Base-by-base conservation (phyloP, 2,329 filamentous ascomycete genomes). In the Epichloe hybrida region DNA sequence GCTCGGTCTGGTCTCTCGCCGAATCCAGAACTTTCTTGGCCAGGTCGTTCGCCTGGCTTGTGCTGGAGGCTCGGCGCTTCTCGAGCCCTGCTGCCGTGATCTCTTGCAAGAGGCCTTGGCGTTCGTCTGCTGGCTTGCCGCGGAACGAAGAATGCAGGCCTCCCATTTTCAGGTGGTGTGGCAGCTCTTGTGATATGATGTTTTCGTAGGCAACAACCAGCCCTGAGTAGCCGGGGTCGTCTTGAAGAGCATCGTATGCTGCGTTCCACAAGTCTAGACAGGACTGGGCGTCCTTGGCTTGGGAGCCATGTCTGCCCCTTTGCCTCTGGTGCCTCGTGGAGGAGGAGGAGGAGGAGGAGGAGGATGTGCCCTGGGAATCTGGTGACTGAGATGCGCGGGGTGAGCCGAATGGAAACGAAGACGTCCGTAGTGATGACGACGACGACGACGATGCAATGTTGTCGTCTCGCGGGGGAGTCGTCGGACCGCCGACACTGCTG, bases 191-290 rank as follows among this genome's bases (percentile, higher is more conserved):
- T 2, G 62, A 58, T 43, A 69, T 56, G 45, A 69, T 68, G 48
- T 56, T 59, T 52, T 69, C 66, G 54, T 68, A 68, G 3, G 65
- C 61, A 11, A 62, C 52, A 3, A 67, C 65, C 9, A 69, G 60
- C 7, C 58, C 61, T 6, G 59, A 50, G 12, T 62, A 62, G 34
- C 56, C 55, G 12, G 58, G 54, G 11, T 61, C 59, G 44, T 63
- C 59, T 34, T 64, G 60, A 13, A 69, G 57, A 1, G 54, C 47
- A 46, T 67, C 61, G 48, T 69, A 69, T 4, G 64, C 66, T 15
- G 60, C 50, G 43, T 64, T 66, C 66, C 66, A 69, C 13, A 68
- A 56, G 21, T 59, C 57, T 38, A 65, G 53, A 20, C 61, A 42
- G 8, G 61, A 27, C 11, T 50, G 51, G 5, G 51, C 42, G 21